Percentiles rank a stretch among this genome's conserved stretches.
Conservation (phyloP, 768 basidiomycete genomes). For the Pholiota conissans region DNA sequence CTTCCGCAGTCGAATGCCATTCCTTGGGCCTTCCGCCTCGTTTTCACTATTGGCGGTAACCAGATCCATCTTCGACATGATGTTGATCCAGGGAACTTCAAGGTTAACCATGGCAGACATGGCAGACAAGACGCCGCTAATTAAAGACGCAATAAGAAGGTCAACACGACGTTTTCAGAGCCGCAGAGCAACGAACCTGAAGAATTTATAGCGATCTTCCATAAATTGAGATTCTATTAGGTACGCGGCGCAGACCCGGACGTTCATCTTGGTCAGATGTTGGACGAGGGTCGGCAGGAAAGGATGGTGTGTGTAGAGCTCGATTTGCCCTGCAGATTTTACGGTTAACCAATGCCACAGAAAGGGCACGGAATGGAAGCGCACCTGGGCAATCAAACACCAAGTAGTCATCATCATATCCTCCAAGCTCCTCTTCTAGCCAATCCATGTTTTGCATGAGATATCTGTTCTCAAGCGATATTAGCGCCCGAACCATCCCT, state of each 20-base stretch:
- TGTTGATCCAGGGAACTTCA: slow-evolving; percentile 94
- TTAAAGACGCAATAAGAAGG: slow-evolving; percentile 1
- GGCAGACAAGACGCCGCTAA: slow-evolving; percentile 90
- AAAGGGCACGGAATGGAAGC: background rate
- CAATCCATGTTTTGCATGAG: slow-evolving; percentile 97
- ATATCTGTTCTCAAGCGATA: slow-evolving; percentile 57
- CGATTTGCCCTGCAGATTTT: slow-evolving; percentile 96
- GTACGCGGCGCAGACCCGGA: slow-evolving; percentile 88
- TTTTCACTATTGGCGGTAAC: slow-evolving; percentile 70
- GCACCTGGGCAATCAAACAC: slow-evolving; percentile 89
- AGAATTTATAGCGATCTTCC: slow-evolving; percentile 99
- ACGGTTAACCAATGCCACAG: background rate
- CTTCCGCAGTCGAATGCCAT: slow-evolving; percentile 68
- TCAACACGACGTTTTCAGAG: background rate
- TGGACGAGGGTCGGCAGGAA: slow-evolving; percentile 91
- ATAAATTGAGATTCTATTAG: slow-evolving; percentile 98
- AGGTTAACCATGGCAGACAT: slow-evolving; percentile 99
- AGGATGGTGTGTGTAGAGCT: slow-evolving; percentile 97
- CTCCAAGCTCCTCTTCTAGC: slow-evolving; percentile 94
- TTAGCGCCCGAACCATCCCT: background rate
- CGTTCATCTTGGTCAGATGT: slow-evolving; percentile 69
- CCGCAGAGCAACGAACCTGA: slow-evolving; percentile 52
- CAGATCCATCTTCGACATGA: slow-evolving; percentile 99
- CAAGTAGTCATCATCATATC: slow-evolving; percentile 94
- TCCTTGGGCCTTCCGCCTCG: slow-evolving; percentile 59